Conservation (phyloP, 768 basidiomycete genomes). For the Lentinula detonsa region DNA sequence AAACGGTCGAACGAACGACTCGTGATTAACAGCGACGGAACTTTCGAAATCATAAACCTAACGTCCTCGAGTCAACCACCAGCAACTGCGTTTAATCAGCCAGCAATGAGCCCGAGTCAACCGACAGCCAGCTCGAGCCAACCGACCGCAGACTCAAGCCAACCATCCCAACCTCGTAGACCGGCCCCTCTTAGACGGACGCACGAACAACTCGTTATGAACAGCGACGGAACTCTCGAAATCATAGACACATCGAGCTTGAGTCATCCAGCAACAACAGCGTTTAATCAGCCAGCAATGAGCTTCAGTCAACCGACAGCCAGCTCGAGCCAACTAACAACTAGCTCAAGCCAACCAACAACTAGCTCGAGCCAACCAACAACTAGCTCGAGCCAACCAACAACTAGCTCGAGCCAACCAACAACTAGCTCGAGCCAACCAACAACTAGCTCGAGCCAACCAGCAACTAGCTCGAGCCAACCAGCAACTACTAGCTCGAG, state of each 20-base stretch:
- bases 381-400: neutral
- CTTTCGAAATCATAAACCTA: neutral
- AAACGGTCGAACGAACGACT: neutral
- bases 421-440: neutral
- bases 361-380: neutral
- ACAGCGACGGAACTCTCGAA: no score
- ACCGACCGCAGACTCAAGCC: neutral
- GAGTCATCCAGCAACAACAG: no score
- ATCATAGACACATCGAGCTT: no score
- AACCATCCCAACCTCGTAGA: no score
- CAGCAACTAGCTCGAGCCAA: neutral
- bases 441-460: neutral
- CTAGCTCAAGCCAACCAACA: neutral
- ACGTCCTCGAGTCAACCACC: no score
- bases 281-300: no score
- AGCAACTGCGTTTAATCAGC: no score
- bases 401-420: neutral
- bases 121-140: neutral
- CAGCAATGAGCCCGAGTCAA: no score
- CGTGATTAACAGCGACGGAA: neutral
- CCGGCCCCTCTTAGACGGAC: no score
- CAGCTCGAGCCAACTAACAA: neutral
- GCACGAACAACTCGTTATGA: no score
- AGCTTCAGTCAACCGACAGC: neutral
- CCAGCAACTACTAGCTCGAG: neutral